Base-by-base conservation (phyloP, 2,329 filamentous ascomycete species). In the Diaporthe sp. region DNA sequence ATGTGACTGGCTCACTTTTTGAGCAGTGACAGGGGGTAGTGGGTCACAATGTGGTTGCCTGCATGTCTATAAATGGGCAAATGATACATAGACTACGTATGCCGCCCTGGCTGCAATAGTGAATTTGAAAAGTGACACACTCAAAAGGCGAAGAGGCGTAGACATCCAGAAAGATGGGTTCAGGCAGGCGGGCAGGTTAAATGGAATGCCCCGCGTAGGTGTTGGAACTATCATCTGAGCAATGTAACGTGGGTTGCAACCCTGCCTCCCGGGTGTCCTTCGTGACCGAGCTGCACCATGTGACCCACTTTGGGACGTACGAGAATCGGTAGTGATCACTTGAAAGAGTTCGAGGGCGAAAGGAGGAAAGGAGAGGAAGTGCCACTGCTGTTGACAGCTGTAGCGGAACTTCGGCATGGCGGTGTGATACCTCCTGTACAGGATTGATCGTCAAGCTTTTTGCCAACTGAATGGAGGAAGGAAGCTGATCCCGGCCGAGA, bases 61-160 rank as follows among this genome's bases (percentile, higher is more conserved):
- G 46, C 71, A 25, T 55, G 49, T 42, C 71, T 57, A n/a, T 73
- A 49, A 73, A 44, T 65, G 71, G 58, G 31, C 71, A 53, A 39
- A 2, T 34, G 71, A 34, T 19, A 31, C 60, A 31, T 17, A 46
- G 25, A 7, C 39, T 46, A 46, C 22, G 17, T n/a, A 39, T n/a
- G 25, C n/a, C 6, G 13, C 58, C 3, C 34, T 13, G 12, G 25
- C 49, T 55, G 55, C 58, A 25, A 25, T 65, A 22, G 10, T 53
- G 46, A 62, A n/a, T 31, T 3, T 7, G 46, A 13, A 22, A 46
- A 55, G n/a, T 73, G 58, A 44, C 34, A 25, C 34, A 25, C 4
- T 28, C 5, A 10, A 37, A 31, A 8, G 31, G 2, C 3, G 34
- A 55, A 19, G 25, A 12, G 17, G 34, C 49, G 13, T 3, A 28